Conservation (phyloP, 495 filamentous ascomycete species). For the Aspergillus conjunctus region DNA sequence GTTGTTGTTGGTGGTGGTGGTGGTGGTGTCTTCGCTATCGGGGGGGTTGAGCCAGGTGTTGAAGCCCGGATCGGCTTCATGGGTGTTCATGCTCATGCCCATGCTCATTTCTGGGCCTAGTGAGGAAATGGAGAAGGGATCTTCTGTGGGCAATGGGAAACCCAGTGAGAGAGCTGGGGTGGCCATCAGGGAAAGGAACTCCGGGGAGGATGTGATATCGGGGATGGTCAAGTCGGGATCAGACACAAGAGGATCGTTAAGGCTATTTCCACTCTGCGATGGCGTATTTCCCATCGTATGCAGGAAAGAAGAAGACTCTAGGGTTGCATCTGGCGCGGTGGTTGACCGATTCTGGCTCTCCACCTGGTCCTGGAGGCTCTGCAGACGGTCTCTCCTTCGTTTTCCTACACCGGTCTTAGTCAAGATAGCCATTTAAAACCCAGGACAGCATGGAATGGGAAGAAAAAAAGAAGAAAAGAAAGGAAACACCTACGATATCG, state of each 20-base stretch:
- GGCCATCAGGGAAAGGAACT: slow-evolving; percentile 1
- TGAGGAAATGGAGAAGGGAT: background rate
- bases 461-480: background rate
- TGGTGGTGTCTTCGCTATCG: slow-evolving; percentile 1
- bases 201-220: background rate
- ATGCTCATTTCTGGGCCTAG: background rate
- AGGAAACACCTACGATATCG: slow-evolving; percentile 45
- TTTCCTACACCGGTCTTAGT: slow-evolving; percentile 12
- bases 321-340: background rate
- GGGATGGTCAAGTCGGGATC: slow-evolving; percentile 1
- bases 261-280: background rate
- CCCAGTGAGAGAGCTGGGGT: background rate
- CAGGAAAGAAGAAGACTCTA: background rate
- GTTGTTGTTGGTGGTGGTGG: background rate
- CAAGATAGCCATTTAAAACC: background rate
- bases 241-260: background rate
- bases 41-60: slow-evolving; percentile 1
- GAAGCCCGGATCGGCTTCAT: background rate
- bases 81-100: too few relatives aligned
- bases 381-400: slow-evolving; percentile 24
- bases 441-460: background rate
- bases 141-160: background rate
- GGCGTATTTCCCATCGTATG: background rate
- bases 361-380: slow-evolving; percentile 17
- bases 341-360: slow-evolving; percentile 6